Conservation (phyloP, 108 stramenopile species). For the Fragilaria crotonensis region DNA sequence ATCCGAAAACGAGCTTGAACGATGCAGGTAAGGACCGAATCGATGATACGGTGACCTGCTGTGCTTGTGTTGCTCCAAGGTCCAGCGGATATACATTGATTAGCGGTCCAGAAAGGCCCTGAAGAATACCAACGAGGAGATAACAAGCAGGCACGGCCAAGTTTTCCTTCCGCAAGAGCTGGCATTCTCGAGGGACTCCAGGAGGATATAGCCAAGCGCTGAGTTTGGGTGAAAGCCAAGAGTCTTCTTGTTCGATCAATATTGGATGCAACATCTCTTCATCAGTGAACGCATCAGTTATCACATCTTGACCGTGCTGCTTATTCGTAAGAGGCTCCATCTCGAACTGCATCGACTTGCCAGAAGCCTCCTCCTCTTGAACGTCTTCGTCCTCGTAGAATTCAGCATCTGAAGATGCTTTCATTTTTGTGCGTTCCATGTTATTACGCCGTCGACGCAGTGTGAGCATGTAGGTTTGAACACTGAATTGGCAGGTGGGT, state of each 20-base stretch:
- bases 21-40: constrained; percentile 48
- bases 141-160: constrained; percentile 68
- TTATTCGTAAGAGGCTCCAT: not conserved
- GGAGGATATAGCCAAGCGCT: constrained; percentile 32
- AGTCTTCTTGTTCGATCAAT: not conserved
- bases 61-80: constrained; percentile 59
- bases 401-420: too few species aligned
- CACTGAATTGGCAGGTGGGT: too few species aligned
- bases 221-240: not conserved
- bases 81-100: constrained; percentile 69
- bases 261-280: not conserved
- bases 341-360: not conserved
- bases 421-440: too few species aligned
- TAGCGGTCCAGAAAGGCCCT: constrained; percentile 55
- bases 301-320: not conserved
- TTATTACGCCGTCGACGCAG: too few species aligned
- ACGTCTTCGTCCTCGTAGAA: too few species aligned
- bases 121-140: constrained; percentile 49
- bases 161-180: constrained; percentile 55
- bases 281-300: too few species aligned
- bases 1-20: constrained; percentile 66
- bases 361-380: too few species aligned
- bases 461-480: too few species aligned
- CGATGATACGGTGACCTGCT: constrained; percentile 48
- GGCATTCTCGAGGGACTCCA: constrained; percentile 23